phyloP scores from a whole-genome alignment of 2,329 filamentous ascomycete species.

The Diaporthe eres region DNA sequence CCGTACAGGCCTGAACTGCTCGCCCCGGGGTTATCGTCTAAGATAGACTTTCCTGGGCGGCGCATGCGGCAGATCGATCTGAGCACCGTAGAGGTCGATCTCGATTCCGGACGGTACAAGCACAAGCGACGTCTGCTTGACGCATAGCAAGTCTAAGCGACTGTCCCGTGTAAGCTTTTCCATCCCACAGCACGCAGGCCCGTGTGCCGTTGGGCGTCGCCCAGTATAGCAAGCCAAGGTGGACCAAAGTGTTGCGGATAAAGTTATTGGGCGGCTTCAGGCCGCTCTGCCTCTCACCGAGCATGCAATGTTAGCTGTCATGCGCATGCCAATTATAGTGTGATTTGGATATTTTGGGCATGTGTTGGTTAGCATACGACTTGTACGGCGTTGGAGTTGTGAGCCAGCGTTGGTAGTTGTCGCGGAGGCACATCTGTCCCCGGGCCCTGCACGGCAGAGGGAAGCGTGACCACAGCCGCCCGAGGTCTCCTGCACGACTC shows the following conservation, averaged over 20 bases:
- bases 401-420: not conserved
- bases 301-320: not conserved
- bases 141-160: not conserved
- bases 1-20: not conserved
- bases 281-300: not conserved
- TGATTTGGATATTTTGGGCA: not conserved
- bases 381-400: not conserved
- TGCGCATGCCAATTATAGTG: not conserved
- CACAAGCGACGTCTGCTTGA: constrained; percentile 11
- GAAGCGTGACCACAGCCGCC: not conserved
- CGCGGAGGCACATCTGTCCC: constrained; percentile 8
- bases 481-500: not conserved
- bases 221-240: not conserved
- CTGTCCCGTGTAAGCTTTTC: constrained; percentile 18
- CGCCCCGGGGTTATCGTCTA: not conserved
- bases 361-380: not conserved
- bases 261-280: not conserved
- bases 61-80: constrained; percentile 11
- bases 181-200: not conserved
- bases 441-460: not conserved
- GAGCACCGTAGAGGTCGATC: constrained; percentile 3
- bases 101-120: constrained; percentile 14
- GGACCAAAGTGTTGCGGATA: not conserved
- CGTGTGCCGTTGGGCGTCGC: constrained; percentile 7
- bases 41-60: not conserved